Percentiles rank a stretch among this genome's conserved stretches.
Conservation (phyloP, 768 basidiomycete species). For the Mycena latifolia region DNA sequence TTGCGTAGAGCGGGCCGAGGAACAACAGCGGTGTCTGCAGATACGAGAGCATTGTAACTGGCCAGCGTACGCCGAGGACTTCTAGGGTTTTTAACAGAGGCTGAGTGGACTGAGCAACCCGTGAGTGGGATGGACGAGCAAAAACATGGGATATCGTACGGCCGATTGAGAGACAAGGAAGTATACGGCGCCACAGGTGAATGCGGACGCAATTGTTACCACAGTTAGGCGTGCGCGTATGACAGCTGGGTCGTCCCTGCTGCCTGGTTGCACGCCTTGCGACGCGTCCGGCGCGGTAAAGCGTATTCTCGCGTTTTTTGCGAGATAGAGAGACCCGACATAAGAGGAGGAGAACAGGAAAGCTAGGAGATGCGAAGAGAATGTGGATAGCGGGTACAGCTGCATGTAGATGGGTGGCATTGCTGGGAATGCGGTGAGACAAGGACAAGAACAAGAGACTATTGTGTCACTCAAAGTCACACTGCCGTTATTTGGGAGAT, state of each 20-base stretch:
- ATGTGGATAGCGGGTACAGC: conserved; percentile 36
- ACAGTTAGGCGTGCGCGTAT: conserved; percentile 84
- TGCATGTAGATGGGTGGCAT: conserved; percentile 17
- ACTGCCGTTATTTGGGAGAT: too few relatives aligned
- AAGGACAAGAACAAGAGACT: too few relatives aligned
- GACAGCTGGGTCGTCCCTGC: conserved; percentile 88
- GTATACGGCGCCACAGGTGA: conserved; percentile 65
- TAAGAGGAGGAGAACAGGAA: conserved; percentile 73
- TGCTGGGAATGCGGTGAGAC: too few relatives aligned
- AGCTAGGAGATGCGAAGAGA: conserved; percentile 66
- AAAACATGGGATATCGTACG: neutral
- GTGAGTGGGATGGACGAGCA: neutral
- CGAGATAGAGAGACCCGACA: conserved; percentile 87
- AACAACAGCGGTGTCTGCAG: conserved; percentile 81
- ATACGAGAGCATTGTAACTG: conserved; percentile 56
- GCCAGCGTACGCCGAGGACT: conserved; percentile 14
- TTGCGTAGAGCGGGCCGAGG: conserved; percentile 80
- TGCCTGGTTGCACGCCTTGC: conserved; percentile 41
- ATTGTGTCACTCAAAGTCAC: too few relatives aligned
- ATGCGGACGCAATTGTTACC: conserved; percentile 71
- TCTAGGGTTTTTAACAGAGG: neutral
- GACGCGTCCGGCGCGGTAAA: conserved; percentile 58
- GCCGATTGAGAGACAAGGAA: neutral
- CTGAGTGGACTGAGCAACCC: neutral
- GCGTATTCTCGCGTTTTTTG: conserved; percentile 71